Percentiles rank a stretch among this genome's conserved stretches.
phyloP scores from a whole-genome alignment of 176 grass and related monocot species.

The Juncus effusus region DNA sequence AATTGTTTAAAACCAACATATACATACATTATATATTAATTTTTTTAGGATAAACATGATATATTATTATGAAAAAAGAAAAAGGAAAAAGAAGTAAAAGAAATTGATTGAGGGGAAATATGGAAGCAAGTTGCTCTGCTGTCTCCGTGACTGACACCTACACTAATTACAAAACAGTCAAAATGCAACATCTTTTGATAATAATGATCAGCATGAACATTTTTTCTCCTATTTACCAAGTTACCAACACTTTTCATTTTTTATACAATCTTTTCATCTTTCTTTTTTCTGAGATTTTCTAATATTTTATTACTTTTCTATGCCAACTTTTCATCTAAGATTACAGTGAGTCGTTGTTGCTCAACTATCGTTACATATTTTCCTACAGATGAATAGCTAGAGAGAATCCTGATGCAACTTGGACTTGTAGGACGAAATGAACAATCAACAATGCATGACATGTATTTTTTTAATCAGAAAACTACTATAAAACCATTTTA shows the following conservation, averaged over 20 bases:
- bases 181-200: conserved; percentile 7
- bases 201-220: conserved; percentile 3
- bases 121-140: conserved; percentile 19
- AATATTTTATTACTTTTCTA: conserved; percentile 1
- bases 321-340: not conserved
- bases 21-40: no score
- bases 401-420: no score
- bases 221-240: not conserved
- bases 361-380: no score
- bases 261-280: not conserved
- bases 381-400: no score
- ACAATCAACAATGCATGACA: not conserved
- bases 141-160: conserved; percentile 26
- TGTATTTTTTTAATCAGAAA: not conserved
- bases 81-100: not conserved
- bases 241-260: not conserved
- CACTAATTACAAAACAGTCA: conserved; percentile 27
- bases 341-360: not conserved
- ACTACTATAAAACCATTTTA: not conserved
- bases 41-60: no score
- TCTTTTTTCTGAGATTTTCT: no score
- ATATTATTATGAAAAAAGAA: not conserved
- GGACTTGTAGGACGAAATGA: not conserved
- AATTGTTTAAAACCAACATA: no score
- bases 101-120: conserved; percentile 2